Evolutionary conservation across 2,329 filamentous ascomycete genomes (phyloP), one percentile per base, ranked within the genome.

Genomic region (Talaromyces sp.): DNA sequence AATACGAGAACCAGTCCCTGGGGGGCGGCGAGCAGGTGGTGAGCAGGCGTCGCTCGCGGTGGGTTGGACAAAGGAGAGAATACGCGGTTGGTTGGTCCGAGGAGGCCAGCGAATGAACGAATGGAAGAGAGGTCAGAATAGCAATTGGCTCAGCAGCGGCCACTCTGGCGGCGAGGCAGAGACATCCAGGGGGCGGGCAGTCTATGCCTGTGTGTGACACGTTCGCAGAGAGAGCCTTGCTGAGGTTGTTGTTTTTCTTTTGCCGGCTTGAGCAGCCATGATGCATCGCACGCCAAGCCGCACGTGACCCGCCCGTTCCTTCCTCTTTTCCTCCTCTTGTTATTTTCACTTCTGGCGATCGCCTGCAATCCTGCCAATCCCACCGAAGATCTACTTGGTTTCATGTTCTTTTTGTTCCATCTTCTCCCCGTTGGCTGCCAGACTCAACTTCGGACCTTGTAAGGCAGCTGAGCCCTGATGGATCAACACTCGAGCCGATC

Each of bases 111-210:
- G 59, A 61, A 61, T 58, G 59, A 61, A 58, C 27, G 59, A 61
- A 61, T 58, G 59, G 55, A 54, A 57, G 59, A 61, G 59, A 57
- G 59, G 59, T 58, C 59, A 27, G 55, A 22, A 49, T 19, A 54
- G 51, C 32, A 30, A 54, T 22, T 55, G 49, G 49, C 49, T 53
- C 49, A 53, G 11, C 42, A 53, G 57, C 19, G 42, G 39, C 44
- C 28, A 61, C 17, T 36, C 32, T 27, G 32, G 36, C 55, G 19
- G 36, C 32, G 32, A 36, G 22, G 5, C 19, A 47, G 27, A 28
- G 36, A 42, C 27, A 57, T 57, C 54, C 5, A 47, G n/a, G 44
- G 47, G 47, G 22, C 44, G 57, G 55, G 59, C 54, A 57, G 25
- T 57, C 59, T 25, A 61, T 61, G 49, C 59, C 59, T 61, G 33